Conservation (phyloP, 129 eudicot species). For the Centaurea solstitialis region DNA sequence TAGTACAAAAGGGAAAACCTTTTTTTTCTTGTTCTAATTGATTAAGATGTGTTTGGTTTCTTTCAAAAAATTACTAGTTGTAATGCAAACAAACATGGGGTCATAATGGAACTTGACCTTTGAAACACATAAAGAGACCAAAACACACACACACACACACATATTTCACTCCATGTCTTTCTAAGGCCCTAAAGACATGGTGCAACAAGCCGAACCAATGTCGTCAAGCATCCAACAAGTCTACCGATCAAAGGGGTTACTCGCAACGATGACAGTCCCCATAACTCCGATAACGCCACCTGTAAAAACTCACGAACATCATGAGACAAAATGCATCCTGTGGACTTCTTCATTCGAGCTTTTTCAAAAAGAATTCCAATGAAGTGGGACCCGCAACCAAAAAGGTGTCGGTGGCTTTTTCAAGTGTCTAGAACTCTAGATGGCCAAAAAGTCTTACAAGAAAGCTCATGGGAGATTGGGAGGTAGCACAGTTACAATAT, state of each 20-base stretch:
- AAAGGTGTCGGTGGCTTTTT: neutral
- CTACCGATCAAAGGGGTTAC: constrained; percentile 44
- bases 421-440: neutral
- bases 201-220: constrained; percentile 41
- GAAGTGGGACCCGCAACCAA: neutral
- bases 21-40: neutral
- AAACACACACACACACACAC: too few relatives aligned
- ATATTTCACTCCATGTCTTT: constrained; percentile 44
- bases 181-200: constrained; percentile 50
- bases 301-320: neutral
- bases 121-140: neutral
- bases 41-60: constrained; percentile 12
- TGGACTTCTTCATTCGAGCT: neutral
- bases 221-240: constrained; percentile 43
- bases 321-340: neutral
- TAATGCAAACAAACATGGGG: neutral
- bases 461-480: neutral
- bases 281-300: constrained; percentile 44
- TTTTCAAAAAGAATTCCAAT: neutral
- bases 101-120: neutral
- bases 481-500: neutral
- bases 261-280: constrained; percentile 37
- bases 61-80: neutral
- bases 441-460: neutral
- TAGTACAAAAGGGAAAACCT: neutral